phyloP scores from a whole-genome alignment of 2,329 filamentous ascomycete genomes.

The Alternaria solani region DNA sequence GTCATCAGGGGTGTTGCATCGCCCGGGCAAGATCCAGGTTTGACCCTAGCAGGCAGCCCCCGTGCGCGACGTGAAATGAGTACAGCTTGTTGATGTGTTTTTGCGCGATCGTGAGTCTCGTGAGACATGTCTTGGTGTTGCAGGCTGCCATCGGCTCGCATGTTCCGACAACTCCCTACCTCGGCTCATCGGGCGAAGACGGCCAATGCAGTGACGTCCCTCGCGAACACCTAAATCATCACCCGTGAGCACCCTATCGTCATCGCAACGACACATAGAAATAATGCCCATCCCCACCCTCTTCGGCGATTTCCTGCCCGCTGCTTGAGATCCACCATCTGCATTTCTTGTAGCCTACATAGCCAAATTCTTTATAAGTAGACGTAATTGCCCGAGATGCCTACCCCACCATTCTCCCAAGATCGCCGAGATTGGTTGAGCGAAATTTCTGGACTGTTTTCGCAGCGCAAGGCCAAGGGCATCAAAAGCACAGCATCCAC shows the following conservation, averaged over 20 bases:
- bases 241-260: constrained; percentile 68
- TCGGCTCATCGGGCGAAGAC: constrained; percentile 49
- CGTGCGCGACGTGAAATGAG: neutral
- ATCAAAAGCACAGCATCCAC: constrained; percentile 18
- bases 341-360: constrained; percentile 12
- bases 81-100: neutral
- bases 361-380: constrained; percentile 5
- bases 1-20: constrained; percentile 1
- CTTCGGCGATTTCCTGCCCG: constrained; percentile 23
- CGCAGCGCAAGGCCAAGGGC: constrained; percentile 26
- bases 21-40: neutral
- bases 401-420: constrained; percentile 48
- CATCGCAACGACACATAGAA: constrained; percentile 48
- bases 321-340: constrained; percentile 10
- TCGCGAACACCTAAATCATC: constrained; percentile 66
- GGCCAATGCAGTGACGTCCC: constrained; percentile 72
- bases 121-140: constrained; percentile 16
- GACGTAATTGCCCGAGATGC: constrained; percentile 31
- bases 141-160: constrained; percentile 18
- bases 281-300: constrained; percentile 27
- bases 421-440: constrained; percentile 47
- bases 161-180: constrained; percentile 22
- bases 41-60: neutral
- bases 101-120: constrained; percentile 3
- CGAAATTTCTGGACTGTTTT: constrained; percentile 41